Evolutionary conservation across 495 filamentous ascomycete genomes (phyloP).

Genomic region (Penicillium canescens): DNA sequence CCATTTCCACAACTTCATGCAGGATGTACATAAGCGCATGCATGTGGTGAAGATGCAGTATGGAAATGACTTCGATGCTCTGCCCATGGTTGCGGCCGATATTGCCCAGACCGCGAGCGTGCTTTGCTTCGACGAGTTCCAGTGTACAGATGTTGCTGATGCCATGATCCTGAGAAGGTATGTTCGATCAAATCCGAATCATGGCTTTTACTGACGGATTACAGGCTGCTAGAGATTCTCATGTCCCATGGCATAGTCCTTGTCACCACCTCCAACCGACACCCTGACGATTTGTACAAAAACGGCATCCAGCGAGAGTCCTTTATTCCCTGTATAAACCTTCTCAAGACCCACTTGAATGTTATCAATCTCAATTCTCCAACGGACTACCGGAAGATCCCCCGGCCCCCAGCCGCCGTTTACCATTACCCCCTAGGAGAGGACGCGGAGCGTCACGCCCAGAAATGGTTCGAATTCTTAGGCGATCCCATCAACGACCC

Average conservation of each 20-base stretch:
- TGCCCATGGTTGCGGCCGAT: conserved; percentile 90
- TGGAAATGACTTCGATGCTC: conserved; percentile 86
- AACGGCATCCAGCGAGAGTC: conserved; percentile 96
- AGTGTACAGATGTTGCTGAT: conserved; percentile 98
- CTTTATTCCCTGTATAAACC: conserved; percentile 92
- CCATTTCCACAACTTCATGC: conserved; percentile 99
- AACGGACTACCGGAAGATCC: conserved; percentile 97
- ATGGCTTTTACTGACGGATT: background rate
- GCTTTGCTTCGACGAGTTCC: conserved; percentile 97
- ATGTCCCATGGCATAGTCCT: conserved; percentile 97
- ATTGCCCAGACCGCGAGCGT: conserved; percentile 84
- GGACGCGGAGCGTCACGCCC: conserved; percentile 74
- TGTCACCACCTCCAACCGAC: conserved; percentile 95
- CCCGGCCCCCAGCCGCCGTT: conserved; percentile 87
- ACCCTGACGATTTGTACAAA: conserved; percentile 94
- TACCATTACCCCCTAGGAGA: conserved; percentile 85
- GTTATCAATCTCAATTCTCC: conserved; percentile 94
- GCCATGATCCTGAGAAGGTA: conserved; percentile 92
- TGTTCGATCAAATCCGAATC: conserved; percentile 1
- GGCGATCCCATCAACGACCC: conserved; percentile 78
- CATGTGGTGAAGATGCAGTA: conserved; percentile 87
- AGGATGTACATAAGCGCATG: conserved; percentile 90
- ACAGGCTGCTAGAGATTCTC: conserved; percentile 77
- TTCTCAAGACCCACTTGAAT: conserved; percentile 76
- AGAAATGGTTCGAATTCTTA: conserved; percentile 93